A percentile compares a stretch with the other conserved stretches of the same genome.
Evolutionary conservation across 73 alveolate genomes (phyloP).

Genomic region (Paramecium primaurelia): DNA sequence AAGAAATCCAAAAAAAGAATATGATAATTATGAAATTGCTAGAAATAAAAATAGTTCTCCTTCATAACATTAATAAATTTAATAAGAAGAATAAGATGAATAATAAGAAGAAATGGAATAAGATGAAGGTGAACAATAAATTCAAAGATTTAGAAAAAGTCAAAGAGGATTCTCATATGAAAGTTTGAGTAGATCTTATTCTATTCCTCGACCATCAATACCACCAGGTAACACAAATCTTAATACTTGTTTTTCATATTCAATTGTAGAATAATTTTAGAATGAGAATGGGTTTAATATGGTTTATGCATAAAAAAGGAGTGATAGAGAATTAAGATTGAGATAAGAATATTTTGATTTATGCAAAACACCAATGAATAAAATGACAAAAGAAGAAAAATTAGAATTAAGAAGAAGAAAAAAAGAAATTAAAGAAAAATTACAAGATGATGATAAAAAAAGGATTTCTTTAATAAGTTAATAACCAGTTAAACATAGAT

Average conservation of each 20-base stretch:
- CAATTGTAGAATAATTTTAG: slow-evolving; percentile 73
- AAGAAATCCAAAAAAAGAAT: not conserved
- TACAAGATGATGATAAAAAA: slow-evolving; percentile 67
- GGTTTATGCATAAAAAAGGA: slow-evolving; percentile 54
- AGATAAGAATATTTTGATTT: slow-evolving; percentile 71
- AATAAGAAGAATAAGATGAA: not conserved
- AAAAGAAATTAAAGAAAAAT: slow-evolving; percentile 52
- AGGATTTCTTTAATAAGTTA: slow-evolving; percentile 54
- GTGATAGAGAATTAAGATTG: slow-evolving; percentile 64
- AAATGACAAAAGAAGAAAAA: slow-evolving; percentile 62
- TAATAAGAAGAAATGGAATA: not conserved
- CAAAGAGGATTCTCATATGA: not conserved
- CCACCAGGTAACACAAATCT: slow-evolving; percentile 47
- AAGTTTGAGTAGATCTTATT: not conserved
- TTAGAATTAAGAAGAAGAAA: slow-evolving; percentile 58
- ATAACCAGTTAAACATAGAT: slow-evolving; percentile 68
- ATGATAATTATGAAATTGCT: not conserved
- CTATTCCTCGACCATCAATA: not conserved
- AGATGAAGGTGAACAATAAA: not conserved
- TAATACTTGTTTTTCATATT: slow-evolving; percentile 80
- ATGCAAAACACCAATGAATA: slow-evolving; percentile 65
- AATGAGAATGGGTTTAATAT: slow-evolving; percentile 64
- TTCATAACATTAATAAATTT: not conserved
- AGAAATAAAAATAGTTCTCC: not conserved
- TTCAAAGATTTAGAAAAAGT: not conserved